Evolutionary conservation across 345 rosid species (phyloP).

Genomic region (Brassica nigra): DNA sequence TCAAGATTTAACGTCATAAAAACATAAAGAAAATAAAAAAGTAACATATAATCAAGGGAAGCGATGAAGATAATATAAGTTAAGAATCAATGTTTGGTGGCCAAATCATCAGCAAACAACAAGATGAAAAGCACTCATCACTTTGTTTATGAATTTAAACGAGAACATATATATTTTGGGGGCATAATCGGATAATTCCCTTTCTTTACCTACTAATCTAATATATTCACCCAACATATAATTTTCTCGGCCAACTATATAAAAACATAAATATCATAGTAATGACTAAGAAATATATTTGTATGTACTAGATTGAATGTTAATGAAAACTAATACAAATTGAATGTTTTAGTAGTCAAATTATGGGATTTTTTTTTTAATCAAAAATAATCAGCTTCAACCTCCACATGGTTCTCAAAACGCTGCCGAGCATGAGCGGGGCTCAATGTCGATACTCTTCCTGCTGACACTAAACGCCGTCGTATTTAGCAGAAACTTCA

Average conservation of each 20-base stretch:
- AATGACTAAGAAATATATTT: not conserved
- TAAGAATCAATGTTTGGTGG: constrained; percentile 32
- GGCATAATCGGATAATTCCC: not conserved
- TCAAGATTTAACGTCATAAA: not conserved
- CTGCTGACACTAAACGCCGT: constrained; percentile 14
- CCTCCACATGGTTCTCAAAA: constrained; percentile 5
- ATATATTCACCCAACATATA: not conserved
- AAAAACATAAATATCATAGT: not conserved
- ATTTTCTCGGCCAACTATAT: not conserved
- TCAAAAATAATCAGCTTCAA: not conserved
- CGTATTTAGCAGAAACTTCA: constrained; percentile 7
- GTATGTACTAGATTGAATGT: not conserved
- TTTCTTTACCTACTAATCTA: constrained; percentile 32
- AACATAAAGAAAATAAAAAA: not conserved
- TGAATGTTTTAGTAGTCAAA: not conserved
- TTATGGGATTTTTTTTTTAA: not conserved
- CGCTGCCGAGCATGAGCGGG: constrained; percentile 2
- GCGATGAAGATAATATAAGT: not conserved
- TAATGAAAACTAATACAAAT: not conserved
- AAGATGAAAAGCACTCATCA: constrained; percentile 14
- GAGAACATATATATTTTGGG: constrained; percentile 6
- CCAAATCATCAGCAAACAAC: constrained; percentile 31
- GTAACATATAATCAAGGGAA: not conserved
- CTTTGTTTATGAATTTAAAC: constrained; percentile 8
- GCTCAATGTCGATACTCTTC: constrained; percentile 6